A percentile compares a stretch with the other conserved stretches of the same genome.
These are phyloP conservation scores for Emericellopsis atlantica DNA, from an alignment of 2,329 filamentous ascomycete species.

Conservation along the genomic window DNA sequence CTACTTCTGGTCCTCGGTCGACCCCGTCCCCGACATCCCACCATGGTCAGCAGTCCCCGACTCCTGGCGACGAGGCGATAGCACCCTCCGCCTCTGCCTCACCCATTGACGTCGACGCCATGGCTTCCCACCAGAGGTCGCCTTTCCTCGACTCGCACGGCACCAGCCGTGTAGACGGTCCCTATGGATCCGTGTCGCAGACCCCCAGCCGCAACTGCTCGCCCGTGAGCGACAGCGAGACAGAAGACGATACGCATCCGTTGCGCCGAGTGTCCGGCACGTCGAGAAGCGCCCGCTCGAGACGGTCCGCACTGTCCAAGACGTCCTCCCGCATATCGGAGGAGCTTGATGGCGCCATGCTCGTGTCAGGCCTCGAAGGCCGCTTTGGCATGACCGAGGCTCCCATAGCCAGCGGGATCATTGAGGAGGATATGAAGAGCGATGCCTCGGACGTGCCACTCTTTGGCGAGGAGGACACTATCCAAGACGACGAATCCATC, in stretches of 20 bases:
- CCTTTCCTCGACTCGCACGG: slow-evolving; percentile 19
- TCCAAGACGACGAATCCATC: slow-evolving; percentile 20
- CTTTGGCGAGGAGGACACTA: slow-evolving; percentile 14
- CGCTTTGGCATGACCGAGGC: slow-evolving; percentile 38
- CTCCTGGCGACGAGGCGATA: slow-evolving; percentile 3
- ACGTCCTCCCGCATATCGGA: slow-evolving; percentile 27
- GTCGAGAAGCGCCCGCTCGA: slow-evolving; percentile 17
- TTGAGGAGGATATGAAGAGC: slow-evolving; percentile 27
- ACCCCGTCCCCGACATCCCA: not conserved
- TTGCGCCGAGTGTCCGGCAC: slow-evolving; percentile 20
- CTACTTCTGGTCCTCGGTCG: not conserved
- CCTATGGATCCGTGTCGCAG: slow-evolving; percentile 24
- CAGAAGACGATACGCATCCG: slow-evolving; percentile 15
- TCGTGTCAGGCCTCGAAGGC: slow-evolving; percentile 40
- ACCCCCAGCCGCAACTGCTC: slow-evolving; percentile 21
- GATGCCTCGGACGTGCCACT: slow-evolving; percentile 21
- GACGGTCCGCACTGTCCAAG: slow-evolving; percentile 16
- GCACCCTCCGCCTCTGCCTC: not conserved
- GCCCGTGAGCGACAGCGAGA: slow-evolving; percentile 19
- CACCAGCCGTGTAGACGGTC: slow-evolving; percentile 13
- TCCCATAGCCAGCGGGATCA: slow-evolving; percentile 29
- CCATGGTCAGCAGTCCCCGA: not conserved
- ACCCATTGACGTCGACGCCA: slow-evolving; percentile 8
- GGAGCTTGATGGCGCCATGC: slow-evolving; percentile 35
- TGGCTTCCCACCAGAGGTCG: slow-evolving; percentile 18